Conservation (phyloP, 2,329 filamentous ascomycete species). For the Periglandula ipomoeae region DNA sequence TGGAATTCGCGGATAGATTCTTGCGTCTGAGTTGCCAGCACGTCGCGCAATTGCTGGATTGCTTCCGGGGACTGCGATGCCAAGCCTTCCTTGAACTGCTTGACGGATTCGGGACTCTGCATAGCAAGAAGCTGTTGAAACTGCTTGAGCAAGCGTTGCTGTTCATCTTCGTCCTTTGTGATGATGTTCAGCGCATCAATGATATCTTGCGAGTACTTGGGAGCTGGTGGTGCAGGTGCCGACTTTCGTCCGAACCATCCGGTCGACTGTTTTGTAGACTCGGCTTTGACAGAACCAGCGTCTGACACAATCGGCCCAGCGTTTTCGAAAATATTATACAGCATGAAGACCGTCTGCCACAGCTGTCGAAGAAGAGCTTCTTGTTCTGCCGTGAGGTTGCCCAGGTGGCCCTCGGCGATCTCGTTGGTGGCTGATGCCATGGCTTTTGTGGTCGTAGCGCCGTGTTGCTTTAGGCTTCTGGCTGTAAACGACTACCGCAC, state of each 20-base stretch:
- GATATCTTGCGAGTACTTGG: not conserved
- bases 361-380: not conserved
- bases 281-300: not conserved
- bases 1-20: constrained; percentile 2
- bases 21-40: not conserved
- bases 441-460: not conserved
- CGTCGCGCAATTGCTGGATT: constrained; percentile 2
- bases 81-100: constrained; percentile 1
- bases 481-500: too few species aligned
- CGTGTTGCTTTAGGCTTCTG: too few species aligned
- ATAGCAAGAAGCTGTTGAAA: not conserved
- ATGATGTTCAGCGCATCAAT: not conserved
- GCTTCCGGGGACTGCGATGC: not conserved
- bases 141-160: not conserved
- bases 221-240: not conserved
- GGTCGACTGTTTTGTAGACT: not conserved
- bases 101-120: constrained; percentile 2
- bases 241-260: not conserved
- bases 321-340: constrained; percentile 1
- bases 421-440: not conserved
- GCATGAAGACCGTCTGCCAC: constrained; percentile 1
- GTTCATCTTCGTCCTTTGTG: not conserved
- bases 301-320: not conserved
- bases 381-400: constrained; percentile 3
- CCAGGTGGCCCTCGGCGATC: not conserved